Evolutionary conservation across 164 flowering plant species (phyloP).

Genomic region (Aristolochia fimbriata): DNA sequence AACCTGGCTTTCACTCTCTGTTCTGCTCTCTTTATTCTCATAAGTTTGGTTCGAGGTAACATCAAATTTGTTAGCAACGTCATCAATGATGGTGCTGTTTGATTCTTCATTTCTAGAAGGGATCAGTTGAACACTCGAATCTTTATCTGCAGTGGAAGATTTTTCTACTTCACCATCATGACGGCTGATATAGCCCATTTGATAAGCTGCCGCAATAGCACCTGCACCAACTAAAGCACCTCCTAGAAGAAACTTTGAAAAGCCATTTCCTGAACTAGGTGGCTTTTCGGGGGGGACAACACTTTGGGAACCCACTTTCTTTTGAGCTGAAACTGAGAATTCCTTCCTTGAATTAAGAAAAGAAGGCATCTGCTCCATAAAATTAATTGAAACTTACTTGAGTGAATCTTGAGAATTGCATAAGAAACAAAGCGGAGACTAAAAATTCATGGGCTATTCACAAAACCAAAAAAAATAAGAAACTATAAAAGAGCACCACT

Average conservation of each 20-base stretch:
- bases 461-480: no score
- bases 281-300: conserved; percentile 27
- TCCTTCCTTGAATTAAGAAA: conserved; percentile 38
- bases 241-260: conserved; percentile 37
- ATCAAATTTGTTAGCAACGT: conserved; percentile 17
- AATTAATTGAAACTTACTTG: neutral
- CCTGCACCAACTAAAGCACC: conserved; percentile 37
- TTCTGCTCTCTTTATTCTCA: conserved; percentile 16
- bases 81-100: conserved; percentile 9
- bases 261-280: conserved; percentile 21
- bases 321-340: conserved; percentile 32
- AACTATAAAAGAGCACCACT: no score
- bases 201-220: conserved; percentile 44
- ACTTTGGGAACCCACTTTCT: conserved; percentile 17
- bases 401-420: no score
- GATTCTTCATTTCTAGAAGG: conserved; percentile 16
- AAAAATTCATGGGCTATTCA: no score
- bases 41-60: conserved; percentile 8
- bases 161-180: conserved; percentile 15
- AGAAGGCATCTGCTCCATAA: conserved; percentile 27
- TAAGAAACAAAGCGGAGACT: no score
- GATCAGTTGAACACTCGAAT: conserved; percentile 4
- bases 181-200: conserved; percentile 41
- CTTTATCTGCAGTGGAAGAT: no score
- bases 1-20: conserved; percentile 10